These are phyloP conservation scores for Phyllostachys edulis DNA, from an alignment of 176 grass and related monocot genomes.

Conservation along the genomic window DNA sequence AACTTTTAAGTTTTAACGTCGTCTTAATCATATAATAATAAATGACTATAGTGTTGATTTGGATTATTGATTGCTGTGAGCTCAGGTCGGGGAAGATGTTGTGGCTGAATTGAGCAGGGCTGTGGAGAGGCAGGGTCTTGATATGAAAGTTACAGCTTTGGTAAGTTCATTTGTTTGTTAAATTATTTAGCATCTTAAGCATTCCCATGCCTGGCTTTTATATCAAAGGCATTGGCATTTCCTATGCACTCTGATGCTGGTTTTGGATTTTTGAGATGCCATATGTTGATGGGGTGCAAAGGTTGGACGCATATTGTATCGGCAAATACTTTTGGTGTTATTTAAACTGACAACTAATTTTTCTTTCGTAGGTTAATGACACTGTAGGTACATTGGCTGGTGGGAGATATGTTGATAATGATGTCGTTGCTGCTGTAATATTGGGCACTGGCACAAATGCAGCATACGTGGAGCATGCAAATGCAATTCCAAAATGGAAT, in stretches of 20 bases:
- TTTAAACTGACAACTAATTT: conserved; percentile 4
- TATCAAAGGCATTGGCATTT: neutral
- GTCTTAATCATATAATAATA: neutral
- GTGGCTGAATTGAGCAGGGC: conserved; percentile 78
- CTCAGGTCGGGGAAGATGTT: conserved; percentile 85
- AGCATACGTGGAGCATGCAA: conserved; percentile 77
- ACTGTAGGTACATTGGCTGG: conserved; percentile 90
- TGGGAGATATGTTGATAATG: conserved; percentile 71
- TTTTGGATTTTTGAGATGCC: neutral
- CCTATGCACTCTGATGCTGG: neutral
- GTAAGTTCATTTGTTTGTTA: conserved; percentile 40
- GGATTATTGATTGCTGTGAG: conserved; percentile 29
- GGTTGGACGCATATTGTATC: neutral
- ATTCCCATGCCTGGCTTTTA: neutral
- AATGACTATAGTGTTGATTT: neutral
- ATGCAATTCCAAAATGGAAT: conserved; percentile 83
- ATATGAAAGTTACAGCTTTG: conserved; percentile 85
- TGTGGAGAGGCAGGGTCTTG: conserved; percentile 78
- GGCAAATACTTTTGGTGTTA: neutral
- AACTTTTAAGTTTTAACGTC: conserved; percentile 7
- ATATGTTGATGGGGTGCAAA: neutral
- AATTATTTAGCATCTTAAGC: neutral
- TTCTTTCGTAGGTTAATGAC: conserved; percentile 73
- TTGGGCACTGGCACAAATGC: conserved; percentile 95
- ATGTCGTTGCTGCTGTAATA: conserved; percentile 78